Percentiles rank a stretch among this genome's conserved stretches.
phyloP scores from a whole-genome alignment of 1,284 basidiomycete species.

The Sphagnurus paluster region DNA sequence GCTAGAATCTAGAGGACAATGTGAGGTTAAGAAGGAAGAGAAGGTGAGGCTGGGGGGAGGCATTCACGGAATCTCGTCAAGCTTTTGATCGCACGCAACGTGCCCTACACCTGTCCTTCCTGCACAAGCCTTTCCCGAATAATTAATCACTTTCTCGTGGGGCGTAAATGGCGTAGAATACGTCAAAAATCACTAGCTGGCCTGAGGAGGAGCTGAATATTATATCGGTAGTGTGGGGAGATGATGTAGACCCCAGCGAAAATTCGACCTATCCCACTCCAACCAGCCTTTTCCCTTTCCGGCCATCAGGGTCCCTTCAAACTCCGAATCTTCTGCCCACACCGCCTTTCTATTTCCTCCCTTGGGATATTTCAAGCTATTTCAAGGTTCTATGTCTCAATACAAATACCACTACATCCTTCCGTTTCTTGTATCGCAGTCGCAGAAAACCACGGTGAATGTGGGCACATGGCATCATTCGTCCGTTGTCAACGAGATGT shows the following conservation, averaged over 20 bases:
- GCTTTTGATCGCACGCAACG: constrained; percentile 70
- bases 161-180: not conserved
- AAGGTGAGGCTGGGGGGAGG: constrained; percentile 60
- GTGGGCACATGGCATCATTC: constrained; percentile 16
- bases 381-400: no score
- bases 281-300: constrained; percentile 18
- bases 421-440: no score
- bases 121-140: constrained; percentile 22
- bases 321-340: constrained; percentile 14
- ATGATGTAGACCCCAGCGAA: constrained; percentile 7
- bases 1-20: constrained; percentile 28
- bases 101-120: constrained; percentile 48
- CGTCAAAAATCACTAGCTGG: not conserved
- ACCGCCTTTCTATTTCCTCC: no score
- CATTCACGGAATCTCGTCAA: constrained; percentile 48
- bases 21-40: constrained; percentile 46
- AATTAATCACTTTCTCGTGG: constrained; percentile 5
- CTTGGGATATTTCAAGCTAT: no score
- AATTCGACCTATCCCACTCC: constrained; percentile 20
- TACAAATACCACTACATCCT: no score
- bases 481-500: constrained; percentile 15
- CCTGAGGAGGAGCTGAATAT: not conserved
- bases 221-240: constrained; percentile 5
- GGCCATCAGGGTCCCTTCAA: constrained; percentile 19
- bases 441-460: no score